A percentile compares a stretch with the other conserved stretches of the same genome.
Evolutionary conservation across 164 flowering plant genomes (phyloP).

Genomic region (Annona squamosa): DNA sequence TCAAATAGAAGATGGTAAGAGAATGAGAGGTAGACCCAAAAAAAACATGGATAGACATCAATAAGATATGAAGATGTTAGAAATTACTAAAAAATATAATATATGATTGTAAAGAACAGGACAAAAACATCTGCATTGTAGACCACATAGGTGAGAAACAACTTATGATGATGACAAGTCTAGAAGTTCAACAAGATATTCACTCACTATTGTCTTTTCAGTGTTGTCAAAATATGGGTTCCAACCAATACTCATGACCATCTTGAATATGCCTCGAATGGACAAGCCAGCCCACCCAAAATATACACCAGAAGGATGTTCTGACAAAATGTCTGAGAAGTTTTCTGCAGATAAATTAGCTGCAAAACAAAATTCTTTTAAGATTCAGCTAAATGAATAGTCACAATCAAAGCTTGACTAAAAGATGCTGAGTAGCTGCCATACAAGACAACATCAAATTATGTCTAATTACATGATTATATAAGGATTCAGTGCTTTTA

Average conservation of each 20-base stretch:
- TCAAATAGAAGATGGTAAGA: too few species aligned
- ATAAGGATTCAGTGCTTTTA: too few species aligned
- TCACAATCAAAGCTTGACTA: neutral
- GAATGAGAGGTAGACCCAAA: too few species aligned
- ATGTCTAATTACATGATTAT: neutral
- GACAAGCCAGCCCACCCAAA: constrained; percentile 95
- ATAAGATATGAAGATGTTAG: too few species aligned
- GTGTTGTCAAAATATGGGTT: constrained; percentile 86
- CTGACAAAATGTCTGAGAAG: constrained; percentile 46
- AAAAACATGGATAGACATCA: too few species aligned
- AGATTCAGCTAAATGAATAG: neutral
- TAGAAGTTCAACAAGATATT: neutral
- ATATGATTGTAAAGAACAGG: too few species aligned
- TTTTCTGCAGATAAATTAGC: constrained; percentile 79
- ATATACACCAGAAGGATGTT: constrained; percentile 78
- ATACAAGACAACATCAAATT: neutral
- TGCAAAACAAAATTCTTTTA: constrained; percentile 21
- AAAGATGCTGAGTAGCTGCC: neutral
- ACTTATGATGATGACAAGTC: too few species aligned
- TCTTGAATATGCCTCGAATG: constrained; percentile 65
- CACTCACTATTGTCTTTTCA: constrained; percentile 86
- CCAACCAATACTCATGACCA: constrained; percentile 99
- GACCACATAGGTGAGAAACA: too few species aligned
- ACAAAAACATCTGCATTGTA: too few species aligned
- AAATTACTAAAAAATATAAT: too few species aligned